phyloP scores from a whole-genome alignment of 129 eudicot species.

The Pseudognaphalium luteoalbum region DNA sequence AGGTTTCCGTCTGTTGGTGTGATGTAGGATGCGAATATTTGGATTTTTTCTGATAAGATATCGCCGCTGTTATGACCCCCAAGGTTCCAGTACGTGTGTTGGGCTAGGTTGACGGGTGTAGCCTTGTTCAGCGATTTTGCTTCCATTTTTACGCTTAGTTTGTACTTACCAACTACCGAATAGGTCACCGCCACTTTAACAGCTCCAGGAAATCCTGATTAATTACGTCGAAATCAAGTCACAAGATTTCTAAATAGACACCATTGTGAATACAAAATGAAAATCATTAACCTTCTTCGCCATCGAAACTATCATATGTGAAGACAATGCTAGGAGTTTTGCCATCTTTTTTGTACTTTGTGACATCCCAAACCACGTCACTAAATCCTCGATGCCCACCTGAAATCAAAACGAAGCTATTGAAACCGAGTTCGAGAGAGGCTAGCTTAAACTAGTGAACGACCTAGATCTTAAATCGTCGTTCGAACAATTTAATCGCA shows the following conservation, averaged over 20 bases:
- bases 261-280: not conserved
- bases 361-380: conserved; percentile 46
- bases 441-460: not conserved
- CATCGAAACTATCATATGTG: conserved; percentile 41
- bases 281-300: conserved; percentile 50
- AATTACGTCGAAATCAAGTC: not conserved
- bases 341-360: conserved; percentile 21
- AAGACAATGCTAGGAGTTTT: conserved; percentile 33
- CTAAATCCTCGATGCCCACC: conserved; percentile 54
- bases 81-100: conserved; percentile 92
- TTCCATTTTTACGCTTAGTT: conserved; percentile 54
- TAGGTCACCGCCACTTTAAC: conserved; percentile 61
- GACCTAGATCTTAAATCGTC: not conserved
- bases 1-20: conserved; percentile 56
- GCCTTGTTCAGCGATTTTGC: conserved; percentile 78
- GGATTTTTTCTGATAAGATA: conserved; percentile 57
- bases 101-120: conserved; percentile 85
- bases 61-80: conserved; percentile 74
- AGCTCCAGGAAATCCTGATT: conserved; percentile 82
- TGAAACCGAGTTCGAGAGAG: not conserved
- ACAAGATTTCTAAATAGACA: conserved; percentile 12
- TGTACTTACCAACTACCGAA: conserved; percentile 45
- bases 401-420: not conserved
- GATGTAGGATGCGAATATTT: conserved; percentile 58
- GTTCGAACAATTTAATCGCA: no score